Percentiles rank a stretch among this genome's conserved stretches.
Evolutionary conservation across 176 grass and related monocot genomes (phyloP).

Genomic region (Bonia amplexicaulis): DNA sequence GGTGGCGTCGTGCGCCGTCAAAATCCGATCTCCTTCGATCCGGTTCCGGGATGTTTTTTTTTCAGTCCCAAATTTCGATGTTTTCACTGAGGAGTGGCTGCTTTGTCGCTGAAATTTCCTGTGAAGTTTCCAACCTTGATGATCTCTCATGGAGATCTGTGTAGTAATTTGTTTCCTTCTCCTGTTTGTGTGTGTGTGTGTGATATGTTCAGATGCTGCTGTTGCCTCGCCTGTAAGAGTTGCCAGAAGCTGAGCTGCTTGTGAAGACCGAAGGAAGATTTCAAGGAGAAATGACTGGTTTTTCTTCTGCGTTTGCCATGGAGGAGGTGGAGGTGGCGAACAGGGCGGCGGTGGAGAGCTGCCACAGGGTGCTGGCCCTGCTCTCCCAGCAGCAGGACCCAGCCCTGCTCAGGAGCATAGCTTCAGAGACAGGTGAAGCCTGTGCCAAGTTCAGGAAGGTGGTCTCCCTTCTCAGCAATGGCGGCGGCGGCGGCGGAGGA

Average conservation of each 20-base stretch:
- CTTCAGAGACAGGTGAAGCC: slow-evolving; percentile 55
- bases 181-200: not conserved
- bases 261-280: not conserved
- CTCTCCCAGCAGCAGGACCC: slow-evolving; percentile 56
- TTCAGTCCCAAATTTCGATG: not conserved
- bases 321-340: slow-evolving; percentile 78
- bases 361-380: slow-evolving; percentile 66
- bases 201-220: slow-evolving; percentile 19
- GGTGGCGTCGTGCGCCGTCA: not conserved
- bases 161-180: slow-evolving; percentile 7
- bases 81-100: not conserved
- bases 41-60: not conserved
- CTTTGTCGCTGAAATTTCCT: not conserved
- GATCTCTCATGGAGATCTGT: slow-evolving; percentile 16
- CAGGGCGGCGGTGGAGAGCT: slow-evolving; percentile 69
- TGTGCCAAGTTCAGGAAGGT: slow-evolving; percentile 83
- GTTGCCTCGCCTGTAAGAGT: slow-evolving; percentile 5
- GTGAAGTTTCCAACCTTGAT: not conserved
- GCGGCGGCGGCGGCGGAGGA: not conserved
- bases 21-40: not conserved
- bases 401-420: slow-evolving; percentile 43
- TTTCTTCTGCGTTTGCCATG: slow-evolving; percentile 26
- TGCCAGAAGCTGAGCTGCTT: slow-evolving; percentile 10
- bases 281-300: not conserved
- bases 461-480: slow-evolving; percentile 43